Evolutionary conservation across 352 stramenopile species (phyloP).

Genomic region (Pythium graminicola): DNA sequence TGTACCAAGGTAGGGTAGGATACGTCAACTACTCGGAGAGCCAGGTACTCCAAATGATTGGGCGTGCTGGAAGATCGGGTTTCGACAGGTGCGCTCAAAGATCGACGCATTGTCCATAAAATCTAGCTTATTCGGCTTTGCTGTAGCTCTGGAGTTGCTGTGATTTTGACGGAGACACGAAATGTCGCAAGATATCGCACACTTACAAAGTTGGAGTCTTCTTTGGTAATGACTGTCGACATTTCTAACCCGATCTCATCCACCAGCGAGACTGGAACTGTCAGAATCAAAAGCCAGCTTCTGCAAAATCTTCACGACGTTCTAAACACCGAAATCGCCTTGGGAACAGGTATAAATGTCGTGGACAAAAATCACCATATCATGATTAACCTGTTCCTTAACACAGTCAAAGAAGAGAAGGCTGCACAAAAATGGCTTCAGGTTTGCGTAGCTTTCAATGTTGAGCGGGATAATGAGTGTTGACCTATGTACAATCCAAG

Average conservation of each 20-base stretch:
- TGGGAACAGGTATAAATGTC: slow-evolving; percentile 1
- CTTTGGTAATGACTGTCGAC: too few species aligned
- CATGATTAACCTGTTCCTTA: neutral
- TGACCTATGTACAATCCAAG: neutral
- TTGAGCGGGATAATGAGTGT: neutral
- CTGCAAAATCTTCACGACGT: neutral
- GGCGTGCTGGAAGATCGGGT: slow-evolving; percentile 29
- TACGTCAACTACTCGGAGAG: slow-evolving; percentile 26
- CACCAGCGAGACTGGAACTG: neutral
- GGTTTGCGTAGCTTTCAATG: neutral
- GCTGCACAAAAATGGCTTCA: slow-evolving; percentile 1
- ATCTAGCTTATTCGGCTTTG: too few species aligned
- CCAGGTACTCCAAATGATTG: slow-evolving; percentile 38
- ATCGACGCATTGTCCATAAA: neutral
- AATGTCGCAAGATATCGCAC: neutral
- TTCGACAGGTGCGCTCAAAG: slow-evolving; percentile 24
- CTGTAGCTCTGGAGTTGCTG: slow-evolving; percentile 5
- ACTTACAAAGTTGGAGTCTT: neutral
- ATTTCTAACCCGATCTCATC: neutral
- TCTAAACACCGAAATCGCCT: slow-evolving; percentile 4
- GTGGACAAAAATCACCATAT: neutral
- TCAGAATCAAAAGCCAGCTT: slow-evolving; percentile 8
- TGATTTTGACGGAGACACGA: slow-evolving; percentile 5
- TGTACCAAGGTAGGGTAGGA: slow-evolving; percentile 25
- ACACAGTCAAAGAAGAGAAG: neutral